Conservation (phyloP, 768 basidiomycete species). For the Tulasnella sp. region DNA sequence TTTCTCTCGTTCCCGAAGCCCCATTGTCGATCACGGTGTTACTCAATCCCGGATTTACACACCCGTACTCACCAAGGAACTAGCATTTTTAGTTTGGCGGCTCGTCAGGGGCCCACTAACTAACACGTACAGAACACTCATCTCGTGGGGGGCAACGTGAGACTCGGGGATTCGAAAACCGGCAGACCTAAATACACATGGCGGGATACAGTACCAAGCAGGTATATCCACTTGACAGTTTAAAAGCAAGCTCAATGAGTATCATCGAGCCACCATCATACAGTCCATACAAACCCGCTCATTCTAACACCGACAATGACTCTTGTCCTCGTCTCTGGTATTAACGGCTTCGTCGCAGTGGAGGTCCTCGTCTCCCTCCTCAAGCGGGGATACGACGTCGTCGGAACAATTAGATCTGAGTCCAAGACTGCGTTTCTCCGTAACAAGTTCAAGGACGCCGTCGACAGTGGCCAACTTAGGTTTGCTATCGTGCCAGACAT, state of each 20-base stretch:
- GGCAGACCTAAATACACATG: background rate
- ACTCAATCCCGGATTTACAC: background rate
- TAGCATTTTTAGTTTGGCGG: background rate
- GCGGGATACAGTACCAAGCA: background rate
- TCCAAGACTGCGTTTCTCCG: constrained; percentile 6
- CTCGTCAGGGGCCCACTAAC: background rate
- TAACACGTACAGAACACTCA: background rate
- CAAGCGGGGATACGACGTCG: constrained; percentile 39
- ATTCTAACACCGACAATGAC: background rate
- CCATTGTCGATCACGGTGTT: background rate
- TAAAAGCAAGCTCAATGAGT: background rate
- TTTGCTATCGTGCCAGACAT: constrained; percentile 27
- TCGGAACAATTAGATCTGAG: constrained; percentile 3
- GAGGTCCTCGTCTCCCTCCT: constrained; percentile 60
- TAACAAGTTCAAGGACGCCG: background rate
- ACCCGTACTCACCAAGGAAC: background rate
- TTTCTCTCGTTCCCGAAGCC: background rate
- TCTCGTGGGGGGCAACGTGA: background rate
- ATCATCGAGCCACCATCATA: background rate
- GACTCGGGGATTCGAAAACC: background rate
- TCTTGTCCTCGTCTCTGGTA: constrained; percentile 53
- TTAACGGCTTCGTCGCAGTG: constrained; percentile 58
- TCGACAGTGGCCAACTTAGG: background rate
- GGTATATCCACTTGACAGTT: background rate
- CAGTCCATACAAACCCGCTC: background rate